Conservation (phyloP, 1,139 yeast genomes). For the Yamadazyma dushanensis region DNA sequence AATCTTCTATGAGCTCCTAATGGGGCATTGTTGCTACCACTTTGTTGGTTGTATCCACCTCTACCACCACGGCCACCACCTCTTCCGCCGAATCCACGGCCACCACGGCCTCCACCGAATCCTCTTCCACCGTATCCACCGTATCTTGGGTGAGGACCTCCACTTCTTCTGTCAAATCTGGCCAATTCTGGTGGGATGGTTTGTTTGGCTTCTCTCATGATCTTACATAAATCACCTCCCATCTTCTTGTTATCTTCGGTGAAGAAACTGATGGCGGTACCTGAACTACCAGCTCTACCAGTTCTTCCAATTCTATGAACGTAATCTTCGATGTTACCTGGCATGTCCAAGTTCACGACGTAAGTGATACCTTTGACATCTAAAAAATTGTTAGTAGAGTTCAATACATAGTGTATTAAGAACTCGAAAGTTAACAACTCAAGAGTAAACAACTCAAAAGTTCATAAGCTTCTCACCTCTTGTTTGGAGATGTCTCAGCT, state of each 20-base stretch:
- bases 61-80: slow-evolving; percentile 28
- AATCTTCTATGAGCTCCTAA: slow-evolving; percentile 31
- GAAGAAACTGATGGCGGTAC: slow-evolving; percentile 95
- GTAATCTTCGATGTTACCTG: slow-evolving; percentile 96
- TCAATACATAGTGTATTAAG: too few relatives aligned
- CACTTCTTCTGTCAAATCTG: slow-evolving; percentile 55
- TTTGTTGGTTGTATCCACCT: slow-evolving; percentile 24
- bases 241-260: slow-evolving; percentile 83
- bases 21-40: slow-evolving; percentile 35
- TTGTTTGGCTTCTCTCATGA: slow-evolving; percentile 95
- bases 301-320: slow-evolving; percentile 97
- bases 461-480: too few relatives aligned
- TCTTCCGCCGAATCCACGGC: slow-evolving; percentile 25
- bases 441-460: too few relatives aligned
- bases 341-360: slow-evolving; percentile 95
- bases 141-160: slow-evolving; percentile 57
- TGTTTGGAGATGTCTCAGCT: too few relatives aligned
- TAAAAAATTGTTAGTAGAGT: slow-evolving; percentile 41
- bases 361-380: slow-evolving; percentile 96
- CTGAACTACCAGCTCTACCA: slow-evolving; percentile 96
- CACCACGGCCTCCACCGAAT: slow-evolving; percentile 28
- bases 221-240: slow-evolving; percentile 88
- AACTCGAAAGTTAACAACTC: too few relatives aligned
- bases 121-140: slow-evolving; percentile 39
- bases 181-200: slow-evolving; percentile 67